Conservation (phyloP, 176 grass and related monocot species). For the Cenchrus purpureus region DNA sequence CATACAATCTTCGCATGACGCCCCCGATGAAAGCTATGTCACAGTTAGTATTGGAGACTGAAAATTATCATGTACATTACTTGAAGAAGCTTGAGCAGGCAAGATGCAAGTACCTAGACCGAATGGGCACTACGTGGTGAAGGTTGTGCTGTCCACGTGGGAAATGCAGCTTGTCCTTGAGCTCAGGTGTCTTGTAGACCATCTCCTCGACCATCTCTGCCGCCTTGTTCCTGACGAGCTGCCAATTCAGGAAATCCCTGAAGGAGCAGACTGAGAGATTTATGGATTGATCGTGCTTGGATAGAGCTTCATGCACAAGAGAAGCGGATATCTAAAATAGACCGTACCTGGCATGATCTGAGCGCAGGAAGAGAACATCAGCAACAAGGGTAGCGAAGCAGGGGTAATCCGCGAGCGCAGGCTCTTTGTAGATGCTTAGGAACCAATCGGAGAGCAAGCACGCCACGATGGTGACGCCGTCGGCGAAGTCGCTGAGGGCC, state of each 20-base stretch:
- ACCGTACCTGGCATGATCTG: neutral
- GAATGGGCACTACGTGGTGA: neutral
- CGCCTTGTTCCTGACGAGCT: neutral
- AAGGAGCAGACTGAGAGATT: neutral
- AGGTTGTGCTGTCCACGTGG: neutral
- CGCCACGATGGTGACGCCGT: neutral
- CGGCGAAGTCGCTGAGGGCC: neutral
- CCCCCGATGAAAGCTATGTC: neutral
- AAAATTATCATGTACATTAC: neutral
- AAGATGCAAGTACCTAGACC: neutral
- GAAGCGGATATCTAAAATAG: neutral
- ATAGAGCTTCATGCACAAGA: too few species aligned
- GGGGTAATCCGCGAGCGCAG: neutral
- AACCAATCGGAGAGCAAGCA: neutral
- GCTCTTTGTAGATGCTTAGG: neutral
- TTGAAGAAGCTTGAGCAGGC: neutral
- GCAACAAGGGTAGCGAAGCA: neutral
- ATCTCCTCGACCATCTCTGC: neutral
- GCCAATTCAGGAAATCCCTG: neutral
- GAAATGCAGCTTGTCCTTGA: neutral
- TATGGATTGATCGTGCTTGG: neutral
- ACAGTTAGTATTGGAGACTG: neutral
- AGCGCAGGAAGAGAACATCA: neutral
- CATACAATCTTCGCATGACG: neutral
- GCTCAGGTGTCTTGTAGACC: neutral